Evolutionary conservation across 441 rosid species (phyloP).

Genomic region (Omphalea diandra): DNA sequence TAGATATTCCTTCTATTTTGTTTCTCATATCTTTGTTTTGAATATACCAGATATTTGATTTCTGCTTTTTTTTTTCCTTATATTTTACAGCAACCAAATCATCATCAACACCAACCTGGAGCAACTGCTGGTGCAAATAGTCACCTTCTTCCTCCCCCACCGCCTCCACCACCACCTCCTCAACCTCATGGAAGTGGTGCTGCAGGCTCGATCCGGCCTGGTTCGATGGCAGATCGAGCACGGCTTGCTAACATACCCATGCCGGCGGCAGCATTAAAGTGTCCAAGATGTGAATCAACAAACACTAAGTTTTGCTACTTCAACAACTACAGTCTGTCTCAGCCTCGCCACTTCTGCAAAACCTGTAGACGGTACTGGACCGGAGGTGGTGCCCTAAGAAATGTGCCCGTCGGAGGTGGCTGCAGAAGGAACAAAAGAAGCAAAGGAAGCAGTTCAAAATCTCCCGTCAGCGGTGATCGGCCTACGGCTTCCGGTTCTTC

Average conservation of each 20-base stretch:
- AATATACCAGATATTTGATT: constrained; percentile 58
- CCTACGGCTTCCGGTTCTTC: constrained; percentile 43
- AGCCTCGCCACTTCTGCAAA: constrained; percentile 97
- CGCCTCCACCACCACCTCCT: constrained; percentile 48
- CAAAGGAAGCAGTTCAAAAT: constrained; percentile 58
- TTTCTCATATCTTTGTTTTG: constrained; percentile 37
- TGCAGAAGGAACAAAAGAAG: constrained; percentile 83
- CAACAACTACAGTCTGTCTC: constrained; percentile 93
- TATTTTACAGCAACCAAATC: constrained; percentile 48
- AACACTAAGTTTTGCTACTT: constrained; percentile 96
- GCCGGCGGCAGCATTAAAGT: constrained; percentile 72
- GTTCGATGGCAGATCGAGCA: constrained; percentile 91
- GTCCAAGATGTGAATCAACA: constrained; percentile 92
- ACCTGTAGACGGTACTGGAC: constrained; percentile 98
- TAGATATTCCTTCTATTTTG: constrained; percentile 38
- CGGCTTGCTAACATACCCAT: constrained; percentile 74
- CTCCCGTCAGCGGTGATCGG: constrained; percentile 43
- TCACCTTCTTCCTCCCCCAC: constrained; percentile 48
- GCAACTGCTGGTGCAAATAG: constrained; percentile 26
- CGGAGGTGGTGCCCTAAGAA: constrained; percentile 86
- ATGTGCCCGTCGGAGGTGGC: constrained; percentile 91
- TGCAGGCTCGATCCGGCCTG: constrained; percentile 68
- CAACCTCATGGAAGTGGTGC: constrained; percentile 56
- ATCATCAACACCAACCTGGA: constrained; percentile 32
- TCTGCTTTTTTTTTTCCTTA: constrained; percentile 17